phyloP scores from a whole-genome alignment of 768 basidiomycete genomes.

The Boletus rufocinnamomeus region DNA sequence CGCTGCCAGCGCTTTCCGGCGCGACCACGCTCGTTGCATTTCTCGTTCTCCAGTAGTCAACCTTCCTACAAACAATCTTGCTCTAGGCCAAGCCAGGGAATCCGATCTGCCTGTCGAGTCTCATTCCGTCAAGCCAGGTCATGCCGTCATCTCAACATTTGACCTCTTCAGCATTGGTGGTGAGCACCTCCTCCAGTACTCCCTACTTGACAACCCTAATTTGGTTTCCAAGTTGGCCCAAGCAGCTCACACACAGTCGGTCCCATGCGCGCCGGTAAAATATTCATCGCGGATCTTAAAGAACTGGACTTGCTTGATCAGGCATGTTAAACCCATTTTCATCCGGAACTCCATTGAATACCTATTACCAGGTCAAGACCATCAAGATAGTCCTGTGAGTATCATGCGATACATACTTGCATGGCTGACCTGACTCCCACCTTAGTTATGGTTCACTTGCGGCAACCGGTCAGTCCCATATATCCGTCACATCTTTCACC shows the following conservation, averaged over 20 bases:
- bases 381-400: constrained; percentile 84
- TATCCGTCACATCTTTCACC: background rate
- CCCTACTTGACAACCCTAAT: background rate
- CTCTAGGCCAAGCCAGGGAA: constrained; percentile 3
- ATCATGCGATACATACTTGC: background rate
- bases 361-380: constrained; percentile 56
- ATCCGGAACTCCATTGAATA: background rate
- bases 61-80: constrained; percentile 10
- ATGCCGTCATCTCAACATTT: constrained; percentile 92
- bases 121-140: constrained; percentile 50
- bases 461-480: constrained; percentile 67
- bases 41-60: constrained; percentile 11
- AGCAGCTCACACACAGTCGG: constrained; percentile 70
- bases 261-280: constrained; percentile 90
- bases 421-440: background rate
- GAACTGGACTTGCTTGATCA: constrained; percentile 70
- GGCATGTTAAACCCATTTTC: constrained; percentile 38
- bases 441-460: constrained; percentile 87
- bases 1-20: background rate
- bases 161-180: constrained; percentile 92
- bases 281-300: constrained; percentile 77
- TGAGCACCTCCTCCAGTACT: constrained; percentile 34
- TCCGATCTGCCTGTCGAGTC: constrained; percentile 8
- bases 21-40: constrained; percentile 15
- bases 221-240: constrained; percentile 53